phyloP scores from a whole-genome alignment of 2,329 filamentous ascomycete genomes.

The Colletotrichum viniferum region DNA sequence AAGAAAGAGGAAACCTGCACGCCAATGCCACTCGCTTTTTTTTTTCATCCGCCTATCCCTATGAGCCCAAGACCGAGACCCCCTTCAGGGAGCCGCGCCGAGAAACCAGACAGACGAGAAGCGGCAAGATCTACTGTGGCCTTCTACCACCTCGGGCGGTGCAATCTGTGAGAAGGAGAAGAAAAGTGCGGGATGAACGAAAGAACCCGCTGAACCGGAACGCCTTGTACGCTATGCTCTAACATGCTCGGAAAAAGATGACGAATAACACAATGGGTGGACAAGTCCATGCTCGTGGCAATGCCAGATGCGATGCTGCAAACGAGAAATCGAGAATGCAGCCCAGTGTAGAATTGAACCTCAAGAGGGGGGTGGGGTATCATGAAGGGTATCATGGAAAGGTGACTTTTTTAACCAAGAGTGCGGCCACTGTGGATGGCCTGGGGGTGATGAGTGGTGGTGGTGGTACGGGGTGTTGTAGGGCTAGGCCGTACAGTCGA shows the following conservation, averaged over 20 bases:
- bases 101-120: conserved; percentile 17
- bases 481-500: conserved; percentile 41
- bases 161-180: conserved; percentile 15
- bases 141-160: conserved; percentile 14
- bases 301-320: conserved; percentile 16
- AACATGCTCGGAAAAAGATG: conserved; percentile 29
- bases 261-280: conserved; percentile 19
- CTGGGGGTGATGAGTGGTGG: conserved; percentile 39
- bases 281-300: conserved; percentile 14
- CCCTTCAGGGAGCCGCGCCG: background rate
- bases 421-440: conserved; percentile 59
- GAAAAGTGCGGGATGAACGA: conserved; percentile 21
- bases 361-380: conserved; percentile 24
- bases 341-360: conserved; percentile 19
- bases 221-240: conserved; percentile 47
- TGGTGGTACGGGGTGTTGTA: conserved; percentile 38
- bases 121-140: conserved; percentile 19
- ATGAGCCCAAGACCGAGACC: conserved; percentile 11
- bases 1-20: background rate
- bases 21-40: conserved; percentile 18
- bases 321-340: conserved; percentile 10
- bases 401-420: conserved; percentile 43
- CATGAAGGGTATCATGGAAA: conserved; percentile 26
- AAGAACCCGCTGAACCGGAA: conserved; percentile 29
- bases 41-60: conserved; percentile 4